Evolutionary conservation across 1,139 yeast species (phyloP), one percentile per base, ranked within the genome.

Genomic region (Suhomyces wounanorum): DNA sequence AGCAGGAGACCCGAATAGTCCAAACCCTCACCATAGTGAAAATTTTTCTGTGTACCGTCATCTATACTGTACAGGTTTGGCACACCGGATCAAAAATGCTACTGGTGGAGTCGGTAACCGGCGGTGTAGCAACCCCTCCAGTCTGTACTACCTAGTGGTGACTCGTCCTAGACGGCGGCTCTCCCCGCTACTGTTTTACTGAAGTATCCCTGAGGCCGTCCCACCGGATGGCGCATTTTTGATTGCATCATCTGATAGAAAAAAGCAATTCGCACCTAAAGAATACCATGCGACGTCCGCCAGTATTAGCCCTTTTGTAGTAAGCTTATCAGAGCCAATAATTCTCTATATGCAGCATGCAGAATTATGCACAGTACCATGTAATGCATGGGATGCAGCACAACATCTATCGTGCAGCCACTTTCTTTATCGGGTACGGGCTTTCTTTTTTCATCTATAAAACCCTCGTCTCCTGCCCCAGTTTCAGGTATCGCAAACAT

Each of bases 301-400:
- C 13, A 10, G 21, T 37, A 18, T 18, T 18, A 10, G 26, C 40
- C 26, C 16, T 18, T 18, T 37, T 26, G 42, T 40, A 26, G 14
- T 26, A 17, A n/a, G 33, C 42, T 40, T 40, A 40, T 40, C 42
- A 40, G 42, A 40, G 18, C 42, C 42, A 40, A 40, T 40, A 40
- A 40, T 25, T 10, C 14, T 11, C 30, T 26, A 30, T 30, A 30
- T 33, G 37, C 37, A 33, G 17, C 37, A 33, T 14, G 37, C 18
- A 11, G 33, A 13, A 30, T 28, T 33, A 33, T 33, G 37, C 37
- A 16, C 18, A 14, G 10, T 5, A 33, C 18, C 18, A 8, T 5
- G 37, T 25, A 17, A 40, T 40, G 42, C 42, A 40, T 26, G 23
- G 13, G 23, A 17, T 40, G 42, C 42, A 40, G 35, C 42, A 25